Evolutionary conservation across 495 filamentous ascomycete species (phyloP).

Genomic region (Aspergillus nanangensis): DNA sequence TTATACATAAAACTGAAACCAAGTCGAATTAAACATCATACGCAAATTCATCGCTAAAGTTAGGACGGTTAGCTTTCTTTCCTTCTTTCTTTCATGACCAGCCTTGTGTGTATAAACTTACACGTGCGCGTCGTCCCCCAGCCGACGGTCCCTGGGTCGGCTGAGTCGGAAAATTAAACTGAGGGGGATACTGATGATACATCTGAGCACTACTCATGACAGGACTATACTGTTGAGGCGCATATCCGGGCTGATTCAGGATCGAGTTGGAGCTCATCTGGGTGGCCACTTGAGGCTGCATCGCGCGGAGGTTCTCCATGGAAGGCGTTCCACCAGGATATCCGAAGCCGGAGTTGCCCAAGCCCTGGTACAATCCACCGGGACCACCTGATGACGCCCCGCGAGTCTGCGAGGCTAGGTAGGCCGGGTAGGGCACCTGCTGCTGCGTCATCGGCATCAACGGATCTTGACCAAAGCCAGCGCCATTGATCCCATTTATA

Average conservation of each 20-base stretch:
- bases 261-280: conserved; percentile 39
- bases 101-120: no score
- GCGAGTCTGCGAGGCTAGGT: conserved; percentile 37
- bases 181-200: conserved; percentile 51
- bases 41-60: conserved; percentile 27
- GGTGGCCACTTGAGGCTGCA: conserved; percentile 36
- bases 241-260: conserved; percentile 39
- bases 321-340: conserved; percentile 37
- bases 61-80: conserved; percentile 9
- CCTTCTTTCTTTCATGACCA: not conserved
- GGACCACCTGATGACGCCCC: no score
- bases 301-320: conserved; percentile 38
- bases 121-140: conserved; percentile 48
- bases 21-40: conserved; percentile 28
- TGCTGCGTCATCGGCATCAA: conserved; percentile 36
- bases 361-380: conserved; percentile 36
- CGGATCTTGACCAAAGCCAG: conserved; percentile 37
- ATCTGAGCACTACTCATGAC: conserved; percentile 43
- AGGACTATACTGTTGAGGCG: conserved; percentile 44
- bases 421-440: conserved; percentile 45
- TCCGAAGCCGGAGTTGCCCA: conserved; percentile 33
- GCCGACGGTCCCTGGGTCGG: conserved; percentile 38
- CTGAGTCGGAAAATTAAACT: conserved; percentile 45
- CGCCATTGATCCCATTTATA: conserved; percentile 24
- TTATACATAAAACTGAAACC: conserved; percentile 41